phyloP scores from a whole-genome alignment of 2,329 filamentous ascomycete genomes.

The Furcasterigmium furcatum region DNA sequence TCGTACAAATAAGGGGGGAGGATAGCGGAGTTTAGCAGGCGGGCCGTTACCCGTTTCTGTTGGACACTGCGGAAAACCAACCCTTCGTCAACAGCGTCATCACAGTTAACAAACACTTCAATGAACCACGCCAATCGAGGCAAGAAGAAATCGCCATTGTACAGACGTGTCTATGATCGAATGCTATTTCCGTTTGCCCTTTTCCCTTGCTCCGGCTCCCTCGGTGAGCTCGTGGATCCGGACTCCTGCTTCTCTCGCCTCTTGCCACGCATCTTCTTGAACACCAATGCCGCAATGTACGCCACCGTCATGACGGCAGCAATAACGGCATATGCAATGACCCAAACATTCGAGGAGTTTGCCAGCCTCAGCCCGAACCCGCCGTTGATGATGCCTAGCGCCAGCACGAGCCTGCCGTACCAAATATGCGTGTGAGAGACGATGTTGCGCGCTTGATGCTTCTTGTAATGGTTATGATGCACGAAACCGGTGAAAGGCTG shows the following conservation, averaged over 20 bases:
- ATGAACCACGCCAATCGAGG: no score
- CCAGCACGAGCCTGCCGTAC: constrained; percentile 56
- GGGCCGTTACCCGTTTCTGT: no score
- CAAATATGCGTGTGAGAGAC: constrained; percentile 59
- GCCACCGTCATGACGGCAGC: constrained; percentile 42
- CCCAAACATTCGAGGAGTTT: constrained; percentile 29
- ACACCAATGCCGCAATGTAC: constrained; percentile 34
- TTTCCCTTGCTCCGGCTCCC: no score
- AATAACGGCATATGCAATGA: constrained; percentile 55
- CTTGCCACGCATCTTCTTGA: constrained; percentile 3
- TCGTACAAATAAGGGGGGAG: no score
- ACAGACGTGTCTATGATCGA: no score
- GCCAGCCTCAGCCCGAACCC: constrained; percentile 56
- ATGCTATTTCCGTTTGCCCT: no score
- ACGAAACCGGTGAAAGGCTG: constrained; percentile 56
- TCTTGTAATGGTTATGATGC: constrained; percentile 54
- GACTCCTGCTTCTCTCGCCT: not conserved
- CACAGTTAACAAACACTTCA: no score
- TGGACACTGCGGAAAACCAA: no score
- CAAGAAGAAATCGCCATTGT: no score
- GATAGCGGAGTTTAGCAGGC: no score
- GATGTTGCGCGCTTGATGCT: constrained; percentile 40
- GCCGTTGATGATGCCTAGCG: constrained; percentile 60
- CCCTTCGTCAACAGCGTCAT: no score
- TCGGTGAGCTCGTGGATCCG: not conserved